Evolutionary conservation across 768 basidiomycete species (phyloP), one percentile per base, ranked within the genome.

Genomic region (Serendipita indica): DNA sequence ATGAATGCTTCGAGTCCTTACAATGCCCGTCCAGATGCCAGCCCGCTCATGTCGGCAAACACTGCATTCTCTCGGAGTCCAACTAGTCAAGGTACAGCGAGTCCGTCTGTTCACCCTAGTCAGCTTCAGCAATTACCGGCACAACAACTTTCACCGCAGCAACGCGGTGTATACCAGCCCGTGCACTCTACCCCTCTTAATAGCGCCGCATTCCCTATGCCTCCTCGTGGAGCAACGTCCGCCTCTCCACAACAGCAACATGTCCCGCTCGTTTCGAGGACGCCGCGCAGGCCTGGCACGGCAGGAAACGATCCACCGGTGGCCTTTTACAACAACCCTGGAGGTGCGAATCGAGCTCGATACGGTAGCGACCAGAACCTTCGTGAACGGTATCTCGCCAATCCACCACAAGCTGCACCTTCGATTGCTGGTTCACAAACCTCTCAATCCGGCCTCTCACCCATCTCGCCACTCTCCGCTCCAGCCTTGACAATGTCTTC

Each of bases 301-400:
- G 49, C 49, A 54, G 49, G 49, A 22, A 30, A 30, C 49, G 49
- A 54, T 54, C 49, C 49, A 28, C 49, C 49, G 12, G 49, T 54
- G 22, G 22, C 49, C 22, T 54, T 28, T 28, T 54, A 22, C 49
- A 54, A 54, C 49, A 33, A 33, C 10, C 3, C 3, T 7, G n/a
- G n/a, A 10, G 35, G 35, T 10, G 10, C 30, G 25, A 27, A 12
- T 28, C 49, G 49, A 22, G 32, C 22, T 4, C 49, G 49, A 10
- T 28, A 28, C 22, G 49, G 49, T n/a, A 54, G 49, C 30, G 49
- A 54, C 25, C 49, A 54, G 49, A 54, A 54, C 32, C 49, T 54
- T 54, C 49, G 49, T 16, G 49, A 54, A 18, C 20, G 30, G 32
- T 54, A 54, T 30, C 30, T 54, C 7, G 20, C 49, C 7, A 54